Base-by-base conservation (phyloP, 306 rosid species). In the Castanospermum australe region DNA sequence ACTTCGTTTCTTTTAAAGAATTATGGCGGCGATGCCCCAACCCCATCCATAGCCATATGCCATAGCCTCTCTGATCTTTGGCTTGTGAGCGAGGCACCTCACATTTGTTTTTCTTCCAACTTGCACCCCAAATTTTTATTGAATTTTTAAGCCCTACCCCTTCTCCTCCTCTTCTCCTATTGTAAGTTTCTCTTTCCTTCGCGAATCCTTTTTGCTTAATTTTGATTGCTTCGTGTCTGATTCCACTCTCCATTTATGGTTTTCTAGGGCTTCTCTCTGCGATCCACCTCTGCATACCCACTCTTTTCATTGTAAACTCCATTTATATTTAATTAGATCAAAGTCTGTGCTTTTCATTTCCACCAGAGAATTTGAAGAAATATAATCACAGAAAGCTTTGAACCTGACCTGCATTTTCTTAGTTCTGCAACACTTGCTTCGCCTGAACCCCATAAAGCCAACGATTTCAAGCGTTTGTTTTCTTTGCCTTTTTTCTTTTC, bases 81-180 rank as follows among this genome's bases (percentile, higher is more conserved):
- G 51, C 73, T 59, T 56, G 65, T 67, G 64, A 5, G 18, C 24
- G 21, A 38, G 36, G 35, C 25, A 24, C 78, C 80, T 69, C 42
- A 36, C 82, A 75, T 79, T 79, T 41, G 39, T 55, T 75, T 47
- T n/a, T n/a, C n/a, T n/a, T 39, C 78, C 2, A 50, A 57, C 28
- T 25, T 51, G 10, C 12, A 14, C 71, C 63, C 77, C 35, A 36
- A 25, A 0, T 57, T 47, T 13, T 84, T 69, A 14, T 62, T 80
- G 28, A 79, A 75, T 68, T 80, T 62, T 75, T 79, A 79, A 52
- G 4, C 30, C 3, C 15, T 74, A 2, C 56, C 84, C 41, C 68
- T 17, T 21, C 2, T 14, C 9, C n/a, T n/a, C 55, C 15, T 38
- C 66, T 61, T 79, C 77, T 72, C 38, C 14, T 64, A 6, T 68